Evolutionary conservation across 1,284 basidiomycete species (phyloP), one percentile per base, ranked within the genome.

Genomic region (Quambalaria eucalypti): DNA sequence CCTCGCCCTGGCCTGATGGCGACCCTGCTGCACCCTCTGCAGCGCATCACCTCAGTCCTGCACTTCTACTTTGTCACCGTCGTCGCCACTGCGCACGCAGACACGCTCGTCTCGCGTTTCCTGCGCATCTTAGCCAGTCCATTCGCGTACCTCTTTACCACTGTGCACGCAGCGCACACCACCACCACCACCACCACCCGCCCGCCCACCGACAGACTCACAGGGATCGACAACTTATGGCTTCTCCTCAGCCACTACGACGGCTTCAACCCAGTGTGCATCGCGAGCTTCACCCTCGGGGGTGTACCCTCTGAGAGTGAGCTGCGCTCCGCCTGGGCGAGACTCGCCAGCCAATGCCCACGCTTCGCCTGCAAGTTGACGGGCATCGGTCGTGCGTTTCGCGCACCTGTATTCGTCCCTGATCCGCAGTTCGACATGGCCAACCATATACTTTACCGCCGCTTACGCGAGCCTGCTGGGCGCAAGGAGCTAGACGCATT

Each of bases 211-310:
- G n/a, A n/a, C n/a, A n/a, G n/a, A n/a, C n/a, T n/a, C n/a, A n/a
- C n/a, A n/a, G 42, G 42, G 16, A 38, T 68, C 39, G 64, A 68
- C 57, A 61, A 64, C 60, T 65, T 69, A 63, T 66, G 64, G 65
- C 55, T 69, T 12, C 55, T 66, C 51, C 55, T 71, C 3, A 54
- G 57, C 39, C 55, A 54, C 12, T 61, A 53, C 42, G 40, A 51
- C 16, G n/a, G n/a, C n/a, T 74, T 74, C 59, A 69, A 71, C 44
- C 71, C 72, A 1, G 66, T 68, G 23, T 74, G 71, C 57, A 57
- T 64, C 21, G 68, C 65, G 4, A 67, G 63, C 2, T 73, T 68
- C 48, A 64, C 56, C 7, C 68, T 74, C 47, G 60, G 61, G 7
- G 23, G 63, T 2, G 57, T 61, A 1, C 31, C 64, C 10, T 52